Evolutionary conservation across 257 asterid species (phyloP).

Genomic region (Scutellaria barbata): DNA sequence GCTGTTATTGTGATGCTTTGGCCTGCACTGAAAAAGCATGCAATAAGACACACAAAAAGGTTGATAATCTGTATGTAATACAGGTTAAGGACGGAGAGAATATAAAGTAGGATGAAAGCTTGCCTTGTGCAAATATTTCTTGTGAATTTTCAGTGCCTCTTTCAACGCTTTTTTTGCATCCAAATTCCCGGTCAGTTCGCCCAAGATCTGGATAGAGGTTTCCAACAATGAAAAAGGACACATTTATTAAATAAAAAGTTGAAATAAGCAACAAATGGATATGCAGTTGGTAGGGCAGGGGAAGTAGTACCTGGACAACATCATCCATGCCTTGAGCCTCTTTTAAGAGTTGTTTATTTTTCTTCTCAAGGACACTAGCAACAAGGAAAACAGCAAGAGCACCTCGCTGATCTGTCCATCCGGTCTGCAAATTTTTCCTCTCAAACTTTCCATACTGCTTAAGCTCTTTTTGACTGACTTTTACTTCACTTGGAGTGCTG

Average conservation of each 20-base stretch:
- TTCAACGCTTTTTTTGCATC: conserved; percentile 85
- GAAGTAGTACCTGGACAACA: conserved; percentile 67
- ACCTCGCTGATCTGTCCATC: conserved; percentile 71
- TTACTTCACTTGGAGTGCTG: conserved; percentile 40
- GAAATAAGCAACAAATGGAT: neutral
- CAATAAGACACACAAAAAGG: conserved; percentile 20
- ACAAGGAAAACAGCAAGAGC: conserved; percentile 90
- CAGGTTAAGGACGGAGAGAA: neutral
- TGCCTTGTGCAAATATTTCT: conserved; percentile 88
- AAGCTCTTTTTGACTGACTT: conserved; percentile 55
- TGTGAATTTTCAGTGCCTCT: conserved; percentile 79
- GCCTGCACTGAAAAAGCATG: conserved; percentile 52
- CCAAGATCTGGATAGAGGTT: conserved; percentile 63
- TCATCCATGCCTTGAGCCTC: conserved; percentile 98
- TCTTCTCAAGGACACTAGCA: conserved; percentile 91
- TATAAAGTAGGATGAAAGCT: conserved; percentile 34
- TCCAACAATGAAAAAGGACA: conserved; percentile 4
- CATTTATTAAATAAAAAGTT: conserved; percentile 1
- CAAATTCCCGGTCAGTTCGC: conserved; percentile 88
- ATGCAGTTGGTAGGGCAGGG: neutral
- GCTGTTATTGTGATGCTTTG: conserved; percentile 45
- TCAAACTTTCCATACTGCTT: conserved; percentile 88
- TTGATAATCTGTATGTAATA: neutral
- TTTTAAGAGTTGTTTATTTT: conserved; percentile 70
- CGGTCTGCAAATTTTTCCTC: conserved; percentile 75